phyloP scores from a whole-genome alignment of 345 rosid genomes.

The Geranium rotundifolium region DNA sequence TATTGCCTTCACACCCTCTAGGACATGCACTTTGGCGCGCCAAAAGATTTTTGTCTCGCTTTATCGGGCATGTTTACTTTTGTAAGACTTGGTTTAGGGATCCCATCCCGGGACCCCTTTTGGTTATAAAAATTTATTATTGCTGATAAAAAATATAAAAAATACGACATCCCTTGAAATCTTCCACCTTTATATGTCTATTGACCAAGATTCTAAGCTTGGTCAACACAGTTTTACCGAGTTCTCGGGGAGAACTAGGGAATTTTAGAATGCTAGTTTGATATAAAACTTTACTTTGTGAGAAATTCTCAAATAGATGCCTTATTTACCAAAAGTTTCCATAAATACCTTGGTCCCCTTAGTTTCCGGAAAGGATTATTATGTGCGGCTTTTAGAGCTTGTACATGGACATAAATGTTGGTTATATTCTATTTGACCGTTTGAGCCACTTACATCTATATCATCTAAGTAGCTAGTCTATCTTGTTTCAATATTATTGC shows the following conservation, averaged over 20 bases:
- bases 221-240: neutral
- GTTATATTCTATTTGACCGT: neutral
- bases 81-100: no score
- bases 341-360: neutral
- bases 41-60: no score
- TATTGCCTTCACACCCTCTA: no score
- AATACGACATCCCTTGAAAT: neutral
- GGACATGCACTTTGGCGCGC: no score
- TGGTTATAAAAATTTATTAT: neutral
- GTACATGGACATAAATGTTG: neutral
- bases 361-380: neutral
- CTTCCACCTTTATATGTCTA: neutral
- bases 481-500: neutral
- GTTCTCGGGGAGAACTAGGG: neutral
- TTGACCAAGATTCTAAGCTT: neutral
- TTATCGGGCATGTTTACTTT: no score
- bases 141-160: neutral
- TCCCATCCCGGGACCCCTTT: no score
- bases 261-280: no score
- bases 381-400: neutral
- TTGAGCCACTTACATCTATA: neutral
- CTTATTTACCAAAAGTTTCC: neutral
- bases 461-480: neutral
- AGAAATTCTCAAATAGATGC: neutral
- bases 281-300: neutral